Evolutionary conservation across 257 asterid species (phyloP).

Genomic region (Thymus quinquecostatus): DNA sequence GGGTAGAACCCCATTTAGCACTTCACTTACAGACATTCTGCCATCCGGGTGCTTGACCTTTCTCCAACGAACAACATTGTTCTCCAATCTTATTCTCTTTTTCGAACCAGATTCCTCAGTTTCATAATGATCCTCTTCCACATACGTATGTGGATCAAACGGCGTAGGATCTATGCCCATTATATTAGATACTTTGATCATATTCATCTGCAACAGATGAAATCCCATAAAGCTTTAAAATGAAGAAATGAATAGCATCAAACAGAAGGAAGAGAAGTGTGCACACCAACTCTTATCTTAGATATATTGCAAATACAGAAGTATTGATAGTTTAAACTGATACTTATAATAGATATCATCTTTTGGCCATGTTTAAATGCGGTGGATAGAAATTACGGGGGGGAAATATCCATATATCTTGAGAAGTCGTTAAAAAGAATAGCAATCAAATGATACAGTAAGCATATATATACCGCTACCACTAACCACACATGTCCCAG

Average conservation of each 20-base stretch:
- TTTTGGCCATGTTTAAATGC: not conserved
- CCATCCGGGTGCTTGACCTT: constrained; percentile 78
- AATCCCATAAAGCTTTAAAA: not conserved
- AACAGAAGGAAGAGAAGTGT: constrained; percentile 9
- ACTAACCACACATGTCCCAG: not conserved
- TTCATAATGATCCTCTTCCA: constrained; percentile 84
- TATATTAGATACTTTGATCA: constrained; percentile 96
- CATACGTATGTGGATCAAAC: constrained; percentile 82
- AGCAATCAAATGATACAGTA: not conserved
- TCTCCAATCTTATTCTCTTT: constrained; percentile 86
- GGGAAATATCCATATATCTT: not conserved
- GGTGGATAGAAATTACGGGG: not conserved
- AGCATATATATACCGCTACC: not conserved
- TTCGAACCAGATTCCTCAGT: constrained; percentile 94
- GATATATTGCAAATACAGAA: constrained; percentile 3
- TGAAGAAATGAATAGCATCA: constrained; percentile 19
- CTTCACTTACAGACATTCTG: constrained; percentile 69
- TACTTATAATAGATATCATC: constrained; percentile 16
- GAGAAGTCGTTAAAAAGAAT: not conserved
- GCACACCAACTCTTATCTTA: constrained; percentile 1
- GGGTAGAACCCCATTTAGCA: constrained; percentile 16
- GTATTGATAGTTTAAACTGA: not conserved
- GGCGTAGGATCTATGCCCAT: constrained; percentile 97
- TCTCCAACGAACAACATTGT: constrained; percentile 97
- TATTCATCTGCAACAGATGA: constrained; percentile 80